phyloP scores from a whole-genome alignment of 1,284 basidiomycete genomes.

The Sanguinoderma infundibulare region DNA sequence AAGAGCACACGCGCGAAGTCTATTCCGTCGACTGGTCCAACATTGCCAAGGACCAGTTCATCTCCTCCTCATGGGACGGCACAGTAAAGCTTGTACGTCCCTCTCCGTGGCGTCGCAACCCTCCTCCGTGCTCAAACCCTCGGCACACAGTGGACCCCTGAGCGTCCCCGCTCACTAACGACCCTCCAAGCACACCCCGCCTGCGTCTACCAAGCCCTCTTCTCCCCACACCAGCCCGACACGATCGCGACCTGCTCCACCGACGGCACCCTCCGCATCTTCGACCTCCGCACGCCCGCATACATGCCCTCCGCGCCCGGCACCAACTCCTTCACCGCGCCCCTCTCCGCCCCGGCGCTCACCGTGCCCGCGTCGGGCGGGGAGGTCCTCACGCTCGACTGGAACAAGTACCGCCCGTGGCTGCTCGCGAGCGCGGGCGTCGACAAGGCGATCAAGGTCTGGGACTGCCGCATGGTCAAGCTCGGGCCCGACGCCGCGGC shows the following conservation, averaged over 20 bases:
- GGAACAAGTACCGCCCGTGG: slow-evolving; percentile 91
- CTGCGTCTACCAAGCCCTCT: slow-evolving; percentile 89
- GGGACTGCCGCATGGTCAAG: slow-evolving; percentile 86
- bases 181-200: slow-evolving; percentile 84
- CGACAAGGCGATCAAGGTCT: slow-evolving; percentile 80
- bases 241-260: slow-evolving; percentile 83
- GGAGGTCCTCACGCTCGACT: slow-evolving; percentile 82
- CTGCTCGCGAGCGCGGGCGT: slow-evolving; percentile 82
- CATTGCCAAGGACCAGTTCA: slow-evolving; percentile 88
- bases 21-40: slow-evolving; percentile 99
- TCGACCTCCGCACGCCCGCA: slow-evolving; percentile 71
- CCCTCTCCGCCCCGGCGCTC: slow-evolving; percentile 65
- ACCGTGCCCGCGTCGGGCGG: slow-evolving; percentile 73
- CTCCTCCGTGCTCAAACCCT: background rate
- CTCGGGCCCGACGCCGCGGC: slow-evolving; percentile 43
- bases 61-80: slow-evolving; percentile 93
- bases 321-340: slow-evolving; percentile 60
- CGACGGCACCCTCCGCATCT: slow-evolving; percentile 83
- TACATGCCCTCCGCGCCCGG: slow-evolving; percentile 38
- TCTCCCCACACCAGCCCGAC: slow-evolving; percentile 90
- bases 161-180: slow-evolving; percentile 74
- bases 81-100: slow-evolving; percentile 83
- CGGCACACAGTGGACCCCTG: slow-evolving; percentile 82
- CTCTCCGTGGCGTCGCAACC: background rate
- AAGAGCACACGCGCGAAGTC: slow-evolving; percentile 92